A percentile compares a stretch with the other conserved stretches of the same genome.
Conservation (phyloP, 179 eudicot genomes). For the Beta lomatogona region DNA sequence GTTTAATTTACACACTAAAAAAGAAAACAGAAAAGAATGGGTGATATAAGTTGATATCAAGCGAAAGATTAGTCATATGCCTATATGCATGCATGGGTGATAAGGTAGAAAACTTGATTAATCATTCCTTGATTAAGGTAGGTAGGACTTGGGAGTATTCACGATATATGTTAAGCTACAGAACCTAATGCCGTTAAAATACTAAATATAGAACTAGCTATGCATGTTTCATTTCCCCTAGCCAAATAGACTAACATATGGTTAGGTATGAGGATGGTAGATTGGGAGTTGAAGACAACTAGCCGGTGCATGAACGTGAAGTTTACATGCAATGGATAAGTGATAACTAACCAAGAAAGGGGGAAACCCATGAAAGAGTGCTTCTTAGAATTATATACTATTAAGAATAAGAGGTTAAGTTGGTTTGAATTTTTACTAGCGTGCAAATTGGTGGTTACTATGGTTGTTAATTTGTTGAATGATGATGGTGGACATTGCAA, state of each 20-base stretch:
- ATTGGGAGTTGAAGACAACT: background rate
- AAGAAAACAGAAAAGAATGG: background rate
- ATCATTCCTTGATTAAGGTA: slow-evolving; percentile 5
- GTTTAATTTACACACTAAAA: too few relatives aligned
- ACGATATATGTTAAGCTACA: background rate
- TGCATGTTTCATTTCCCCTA: background rate
- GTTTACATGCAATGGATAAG: background rate
- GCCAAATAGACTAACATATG: background rate
- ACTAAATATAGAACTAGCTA: background rate
- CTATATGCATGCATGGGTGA: slow-evolving; percentile 1
- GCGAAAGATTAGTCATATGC: background rate
- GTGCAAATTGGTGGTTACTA: too few relatives aligned
- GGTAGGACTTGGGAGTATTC: background rate
- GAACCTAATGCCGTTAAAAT: background rate
- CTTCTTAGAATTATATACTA: too few relatives aligned
- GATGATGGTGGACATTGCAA: too few relatives aligned
- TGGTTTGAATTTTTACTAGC: too few relatives aligned
- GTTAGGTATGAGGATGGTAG: background rate
- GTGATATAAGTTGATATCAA: too few relatives aligned
- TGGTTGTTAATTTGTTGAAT: too few relatives aligned
- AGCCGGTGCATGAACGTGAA: background rate
- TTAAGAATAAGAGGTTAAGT: too few relatives aligned
- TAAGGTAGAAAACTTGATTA: background rate
- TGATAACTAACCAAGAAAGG: too few relatives aligned
- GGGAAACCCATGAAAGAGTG: too few relatives aligned